A percentile compares a stretch with the other conserved stretches of the same genome.
phyloP scores from a whole-genome alignment of 306 rosid genomes.

The Dryas alaskensis region DNA sequence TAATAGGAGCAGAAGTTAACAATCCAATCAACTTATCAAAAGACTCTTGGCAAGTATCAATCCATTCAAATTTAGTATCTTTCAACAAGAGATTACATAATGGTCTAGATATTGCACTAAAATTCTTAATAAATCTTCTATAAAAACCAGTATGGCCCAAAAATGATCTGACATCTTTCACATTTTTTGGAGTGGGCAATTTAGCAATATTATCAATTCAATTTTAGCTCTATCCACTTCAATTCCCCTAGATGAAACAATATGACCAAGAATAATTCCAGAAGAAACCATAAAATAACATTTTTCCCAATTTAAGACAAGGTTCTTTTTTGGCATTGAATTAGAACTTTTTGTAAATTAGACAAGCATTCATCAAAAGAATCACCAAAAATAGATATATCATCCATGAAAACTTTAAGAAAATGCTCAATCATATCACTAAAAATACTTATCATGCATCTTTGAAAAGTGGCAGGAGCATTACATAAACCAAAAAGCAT shows the following conservation, averaged over 20 bases:
- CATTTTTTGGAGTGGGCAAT: neutral
- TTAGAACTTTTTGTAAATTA: neutral
- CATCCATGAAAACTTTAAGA: neutral
- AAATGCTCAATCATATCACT: neutral
- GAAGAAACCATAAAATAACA: neutral
- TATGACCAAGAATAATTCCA: neutral
- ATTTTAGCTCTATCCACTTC: neutral
- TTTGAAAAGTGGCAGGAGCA: neutral
- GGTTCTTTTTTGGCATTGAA: neutral
- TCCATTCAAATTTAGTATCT: neutral
- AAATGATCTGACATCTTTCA: neutral
- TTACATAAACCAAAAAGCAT: neutral
- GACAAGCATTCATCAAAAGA: neutral
- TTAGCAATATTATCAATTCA: neutral
- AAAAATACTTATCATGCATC: neutral
- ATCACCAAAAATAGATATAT: neutral
- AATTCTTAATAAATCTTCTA: neutral
- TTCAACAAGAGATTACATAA: neutral
- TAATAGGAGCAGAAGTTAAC: neutral
- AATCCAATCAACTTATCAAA: neutral
- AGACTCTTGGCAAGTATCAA: neutral
- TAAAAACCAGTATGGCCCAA: neutral
- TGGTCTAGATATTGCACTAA: neutral
- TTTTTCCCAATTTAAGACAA: neutral
- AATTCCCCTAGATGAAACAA: neutral